Conservation (phyloP, 2,329 filamentous ascomycete genomes). For the Aspergillus tanneri region DNA sequence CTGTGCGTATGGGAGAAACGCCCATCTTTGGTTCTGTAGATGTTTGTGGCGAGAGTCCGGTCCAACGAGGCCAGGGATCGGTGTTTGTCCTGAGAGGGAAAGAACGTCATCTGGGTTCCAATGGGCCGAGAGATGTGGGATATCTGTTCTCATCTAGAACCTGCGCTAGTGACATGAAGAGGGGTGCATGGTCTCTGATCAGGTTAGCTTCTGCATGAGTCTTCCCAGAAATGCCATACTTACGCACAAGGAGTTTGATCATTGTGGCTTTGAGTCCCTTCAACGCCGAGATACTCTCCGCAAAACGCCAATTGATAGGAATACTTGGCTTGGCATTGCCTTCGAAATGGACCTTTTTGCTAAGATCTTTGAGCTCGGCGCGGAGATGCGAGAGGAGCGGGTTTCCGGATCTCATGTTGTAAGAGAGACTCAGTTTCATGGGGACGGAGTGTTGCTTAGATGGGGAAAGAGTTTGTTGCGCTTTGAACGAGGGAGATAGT, state of each 20-base stretch:
- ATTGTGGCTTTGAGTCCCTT: conserved; percentile 8
- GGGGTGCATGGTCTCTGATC: conserved; percentile 8
- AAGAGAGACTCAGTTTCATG: not conserved
- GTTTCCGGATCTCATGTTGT: conserved; percentile 2
- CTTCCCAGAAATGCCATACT: not conserved
- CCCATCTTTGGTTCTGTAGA: conserved; percentile 18
- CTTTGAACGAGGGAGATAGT: too few relatives aligned
- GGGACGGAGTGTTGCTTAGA: conserved; percentile 10
- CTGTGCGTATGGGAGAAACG: conserved; percentile 17
- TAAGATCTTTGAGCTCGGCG: not conserved
- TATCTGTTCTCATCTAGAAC: conserved; percentile 1
- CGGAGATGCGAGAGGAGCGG: conserved; percentile 2
- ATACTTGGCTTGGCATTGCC: conserved; percentile 6
- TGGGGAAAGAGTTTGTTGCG: too few relatives aligned
- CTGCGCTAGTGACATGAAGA: conserved; percentile 8
- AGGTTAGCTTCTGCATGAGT: not conserved
- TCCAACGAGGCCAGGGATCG: not conserved
- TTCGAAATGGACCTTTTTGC: not conserved
- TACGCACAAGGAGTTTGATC: conserved; percentile 4
- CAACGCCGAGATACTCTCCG: conserved; percentile 13
- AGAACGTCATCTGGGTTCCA: not conserved
- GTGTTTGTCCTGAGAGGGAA: not conserved
- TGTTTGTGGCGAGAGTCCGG: conserved; percentile 6
- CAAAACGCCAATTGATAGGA: conserved; percentile 12
- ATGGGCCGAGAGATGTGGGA: not conserved